Evolutionary conservation across 1,284 basidiomycete genomes (phyloP).

Genomic region (Melampsora larici-populina): DNA sequence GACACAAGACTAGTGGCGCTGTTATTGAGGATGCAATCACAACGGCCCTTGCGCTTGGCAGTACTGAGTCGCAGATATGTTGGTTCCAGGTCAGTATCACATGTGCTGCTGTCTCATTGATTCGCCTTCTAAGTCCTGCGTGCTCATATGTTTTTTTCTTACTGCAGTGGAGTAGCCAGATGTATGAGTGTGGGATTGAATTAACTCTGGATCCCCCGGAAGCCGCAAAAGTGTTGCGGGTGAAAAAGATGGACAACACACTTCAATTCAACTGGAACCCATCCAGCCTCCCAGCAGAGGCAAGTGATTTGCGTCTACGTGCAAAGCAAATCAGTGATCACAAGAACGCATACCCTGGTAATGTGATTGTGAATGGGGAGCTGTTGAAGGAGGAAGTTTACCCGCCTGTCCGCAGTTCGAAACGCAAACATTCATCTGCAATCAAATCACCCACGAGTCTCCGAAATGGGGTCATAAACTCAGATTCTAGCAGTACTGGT

Average conservation of each 20-base stretch:
- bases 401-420: background rate
- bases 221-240: slow-evolving; percentile 19
- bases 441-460: background rate
- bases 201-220: slow-evolving; percentile 28
- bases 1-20: background rate
- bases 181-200: slow-evolving; percentile 39
- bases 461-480: background rate
- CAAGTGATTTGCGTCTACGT: slow-evolving; percentile 4
- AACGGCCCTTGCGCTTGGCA: background rate
- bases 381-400: background rate
- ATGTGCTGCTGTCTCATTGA: background rate
- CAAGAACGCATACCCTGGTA: background rate
- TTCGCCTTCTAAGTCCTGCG: background rate
- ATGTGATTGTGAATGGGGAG: background rate
- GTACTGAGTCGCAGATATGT: slow-evolving; percentile 20
- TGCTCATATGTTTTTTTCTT: background rate
- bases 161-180: slow-evolving; percentile 37
- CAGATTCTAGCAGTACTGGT: background rate
- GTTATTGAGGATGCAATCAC: background rate
- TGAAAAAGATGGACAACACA: slow-evolving; percentile 21
- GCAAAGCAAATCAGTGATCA: slow-evolving; percentile 6
- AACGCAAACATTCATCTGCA: background rate
- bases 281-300: background rate
- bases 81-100: slow-evolving; percentile 35
- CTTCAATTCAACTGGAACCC: slow-evolving; percentile 33